These are phyloP conservation scores for Chlamydomonas urium DNA, from an alignment of 139 green algal genomes.

Conservation along the genomic window DNA sequence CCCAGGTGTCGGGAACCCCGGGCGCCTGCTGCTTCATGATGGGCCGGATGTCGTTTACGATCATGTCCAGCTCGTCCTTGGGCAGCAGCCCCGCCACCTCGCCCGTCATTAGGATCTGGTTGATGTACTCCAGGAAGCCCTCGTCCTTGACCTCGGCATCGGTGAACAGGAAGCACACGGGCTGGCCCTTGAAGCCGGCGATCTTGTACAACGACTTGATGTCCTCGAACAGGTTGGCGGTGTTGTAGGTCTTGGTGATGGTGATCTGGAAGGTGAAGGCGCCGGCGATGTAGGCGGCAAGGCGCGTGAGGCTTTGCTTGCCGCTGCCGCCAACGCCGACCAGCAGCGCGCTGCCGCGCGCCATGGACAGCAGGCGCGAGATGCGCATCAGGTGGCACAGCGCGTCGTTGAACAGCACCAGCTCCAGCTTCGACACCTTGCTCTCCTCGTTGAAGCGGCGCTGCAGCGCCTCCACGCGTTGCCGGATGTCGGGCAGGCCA, in stretches of 20 bases:
- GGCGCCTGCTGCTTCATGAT: conserved; percentile 66
- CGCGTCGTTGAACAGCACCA: conserved; percentile 94
- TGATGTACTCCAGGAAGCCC: conserved; percentile 95
- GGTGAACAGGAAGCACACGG: conserved; percentile 90
- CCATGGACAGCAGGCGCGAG: conserved; percentile 78
- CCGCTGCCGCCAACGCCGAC: conserved; percentile 90
- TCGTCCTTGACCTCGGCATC: conserved; percentile 94
- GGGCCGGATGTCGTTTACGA: conserved; percentile 87
- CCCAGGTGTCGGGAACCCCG: conserved; percentile 76
- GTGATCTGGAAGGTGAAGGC: conserved; percentile 78
- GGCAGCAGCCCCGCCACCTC: conserved; percentile 87
- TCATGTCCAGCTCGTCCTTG: conserved; percentile 93
- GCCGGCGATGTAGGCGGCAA: conserved; percentile 83
- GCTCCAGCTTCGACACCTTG: conserved; percentile 74
- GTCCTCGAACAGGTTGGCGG: conserved; percentile 91
- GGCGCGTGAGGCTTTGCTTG: conserved; percentile 75
- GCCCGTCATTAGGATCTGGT: conserved; percentile 92
- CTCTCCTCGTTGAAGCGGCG: conserved; percentile 75
- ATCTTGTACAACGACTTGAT: conserved; percentile 93
- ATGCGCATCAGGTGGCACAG: conserved; percentile 87
- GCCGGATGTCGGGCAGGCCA: conserved; percentile 64
- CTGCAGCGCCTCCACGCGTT: conserved; percentile 68
- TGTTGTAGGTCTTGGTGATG: conserved; percentile 81
- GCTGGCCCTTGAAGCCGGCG: conserved; percentile 88
- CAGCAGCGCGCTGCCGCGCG: conserved; percentile 80